These are phyloP conservation scores for Besnoitia besnoiti DNA, from an alignment of 169 alveolate species.

Conservation along the genomic window DNA sequence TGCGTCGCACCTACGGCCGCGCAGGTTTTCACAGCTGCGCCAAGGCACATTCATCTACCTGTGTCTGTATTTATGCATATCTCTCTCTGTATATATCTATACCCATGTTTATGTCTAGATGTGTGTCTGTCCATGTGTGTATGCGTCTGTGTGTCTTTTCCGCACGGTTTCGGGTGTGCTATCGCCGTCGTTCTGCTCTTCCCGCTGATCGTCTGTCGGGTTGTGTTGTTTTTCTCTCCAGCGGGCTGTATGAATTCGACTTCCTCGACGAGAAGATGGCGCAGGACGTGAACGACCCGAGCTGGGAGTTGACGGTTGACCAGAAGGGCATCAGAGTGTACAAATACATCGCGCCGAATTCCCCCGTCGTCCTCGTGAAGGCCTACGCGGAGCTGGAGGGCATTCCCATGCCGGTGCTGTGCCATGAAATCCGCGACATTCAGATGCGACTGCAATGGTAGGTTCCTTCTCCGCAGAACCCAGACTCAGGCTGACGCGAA, in stretches of 20 bases:
- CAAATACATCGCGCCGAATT: constrained; percentile 41
- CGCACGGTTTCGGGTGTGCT: no score
- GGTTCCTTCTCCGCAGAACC: no score
- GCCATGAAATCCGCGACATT: constrained; percentile 61
- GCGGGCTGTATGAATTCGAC: constrained; percentile 53
- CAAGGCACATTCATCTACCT: no score
- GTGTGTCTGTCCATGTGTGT: no score
- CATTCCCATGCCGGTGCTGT: constrained; percentile 52
- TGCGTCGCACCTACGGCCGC: no score
- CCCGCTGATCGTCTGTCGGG: neutral
- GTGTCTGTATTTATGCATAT: no score
- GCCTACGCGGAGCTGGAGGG: constrained; percentile 62
- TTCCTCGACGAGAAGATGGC: constrained; percentile 48
- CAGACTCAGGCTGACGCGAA: no score
- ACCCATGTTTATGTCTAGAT: no score
- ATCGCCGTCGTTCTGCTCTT: neutral
- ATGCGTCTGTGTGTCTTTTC: no score
- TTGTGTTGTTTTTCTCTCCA: neutral
- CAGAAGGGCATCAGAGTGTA: constrained; percentile 32
- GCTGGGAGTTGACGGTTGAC: constrained; percentile 53
- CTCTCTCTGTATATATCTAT: no score
- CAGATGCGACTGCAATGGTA: constrained; percentile 54
- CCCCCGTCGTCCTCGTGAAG: constrained; percentile 64
- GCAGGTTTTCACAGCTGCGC: no score
- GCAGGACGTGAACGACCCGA: constrained; percentile 41